phyloP scores from a whole-genome alignment of 768 basidiomycete genomes.

The Xerocomus brunneocitrinus region DNA sequence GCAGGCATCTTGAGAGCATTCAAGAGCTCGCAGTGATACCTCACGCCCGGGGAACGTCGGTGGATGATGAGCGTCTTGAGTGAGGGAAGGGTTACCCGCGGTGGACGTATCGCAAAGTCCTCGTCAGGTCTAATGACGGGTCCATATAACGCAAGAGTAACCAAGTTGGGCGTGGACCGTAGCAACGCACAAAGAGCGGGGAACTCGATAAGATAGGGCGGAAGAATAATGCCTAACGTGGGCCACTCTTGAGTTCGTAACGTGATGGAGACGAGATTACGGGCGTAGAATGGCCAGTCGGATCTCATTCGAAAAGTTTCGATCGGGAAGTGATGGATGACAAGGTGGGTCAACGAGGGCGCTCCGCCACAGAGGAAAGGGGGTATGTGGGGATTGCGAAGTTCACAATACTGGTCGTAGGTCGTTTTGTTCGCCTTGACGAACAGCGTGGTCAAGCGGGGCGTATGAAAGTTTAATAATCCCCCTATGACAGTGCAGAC shows the following conservation, averaged over 20 bases:
- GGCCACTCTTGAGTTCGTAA: slow-evolving; percentile 13
- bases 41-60: slow-evolving; percentile 9
- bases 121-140: slow-evolving; percentile 13
- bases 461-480: neutral
- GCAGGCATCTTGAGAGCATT: slow-evolving; percentile 7
- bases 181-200: slow-evolving; percentile 11
- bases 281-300: slow-evolving; percentile 5
- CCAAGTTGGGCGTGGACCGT: slow-evolving; percentile 6
- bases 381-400: neutral
- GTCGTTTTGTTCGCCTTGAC: slow-evolving; percentile 7
- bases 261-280: slow-evolving; percentile 10
- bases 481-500: slow-evolving; percentile 3
- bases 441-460: slow-evolving; percentile 9
- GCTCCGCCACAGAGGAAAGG: slow-evolving; percentile 12
- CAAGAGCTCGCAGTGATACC: slow-evolving; percentile 15
- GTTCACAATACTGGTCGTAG: slow-evolving; percentile 5
- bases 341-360: slow-evolving; percentile 10
- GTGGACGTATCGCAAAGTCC: slow-evolving; percentile 4
- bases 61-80: slow-evolving; percentile 15
- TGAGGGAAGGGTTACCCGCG: slow-evolving; percentile 1
- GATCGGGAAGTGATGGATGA: slow-evolving; percentile 15
- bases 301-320: slow-evolving; percentile 1
- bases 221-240: neutral
- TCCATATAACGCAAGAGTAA: slow-evolving; percentile 10
- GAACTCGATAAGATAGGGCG: slow-evolving; percentile 15